Evolutionary conservation across 2,329 filamentous ascomycete species (phyloP).

Genomic region (Aspergillus sp.): DNA sequence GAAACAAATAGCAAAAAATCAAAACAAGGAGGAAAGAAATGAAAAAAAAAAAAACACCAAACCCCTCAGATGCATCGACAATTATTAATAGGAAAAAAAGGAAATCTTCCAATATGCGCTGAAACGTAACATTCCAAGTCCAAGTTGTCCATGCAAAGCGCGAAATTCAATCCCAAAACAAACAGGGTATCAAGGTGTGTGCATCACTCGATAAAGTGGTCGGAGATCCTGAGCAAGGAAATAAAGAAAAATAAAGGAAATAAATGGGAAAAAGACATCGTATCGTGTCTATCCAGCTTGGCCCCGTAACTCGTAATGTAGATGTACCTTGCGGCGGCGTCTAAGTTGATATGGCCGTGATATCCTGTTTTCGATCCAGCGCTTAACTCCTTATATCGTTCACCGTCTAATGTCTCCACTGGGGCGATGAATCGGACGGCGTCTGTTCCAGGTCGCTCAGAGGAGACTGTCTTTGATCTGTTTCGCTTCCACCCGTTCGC

Average conservation of each 20-base stretch:
- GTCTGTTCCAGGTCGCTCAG: conserved; percentile 36
- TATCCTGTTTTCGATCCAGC: not conserved
- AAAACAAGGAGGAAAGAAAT: not conserved
- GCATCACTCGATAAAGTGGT: conserved; percentile 19
- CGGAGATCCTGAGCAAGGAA: conserved; percentile 15
- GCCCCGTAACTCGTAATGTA: conserved; percentile 18
- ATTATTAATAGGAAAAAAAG: conserved; percentile 3
- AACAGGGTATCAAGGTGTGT: conserved; percentile 32
- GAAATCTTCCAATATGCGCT: not conserved
- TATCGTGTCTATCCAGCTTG: conserved; percentile 11
- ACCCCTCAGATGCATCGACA: not conserved
- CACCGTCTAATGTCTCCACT: conserved; percentile 8
- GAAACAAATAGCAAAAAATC: conserved; percentile 11
- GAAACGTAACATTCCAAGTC: not conserved
- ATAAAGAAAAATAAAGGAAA: conserved; percentile 12
- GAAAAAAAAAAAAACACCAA: conserved; percentile 11
- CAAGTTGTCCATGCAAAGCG: conserved; percentile 9
- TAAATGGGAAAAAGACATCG: conserved; percentile 1
- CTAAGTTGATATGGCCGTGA: not conserved
- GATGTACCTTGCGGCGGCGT: conserved; percentile 11
- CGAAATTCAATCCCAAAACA: conserved; percentile 18
- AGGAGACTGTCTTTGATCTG: conserved; percentile 34
- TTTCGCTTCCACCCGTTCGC: conserved; percentile 33
- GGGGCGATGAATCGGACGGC: conserved; percentile 29
- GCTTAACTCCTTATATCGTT: not conserved